Evolutionary conservation across 164 flowering plant genomes (phyloP).

Genomic region (Litsea cubeba): DNA sequence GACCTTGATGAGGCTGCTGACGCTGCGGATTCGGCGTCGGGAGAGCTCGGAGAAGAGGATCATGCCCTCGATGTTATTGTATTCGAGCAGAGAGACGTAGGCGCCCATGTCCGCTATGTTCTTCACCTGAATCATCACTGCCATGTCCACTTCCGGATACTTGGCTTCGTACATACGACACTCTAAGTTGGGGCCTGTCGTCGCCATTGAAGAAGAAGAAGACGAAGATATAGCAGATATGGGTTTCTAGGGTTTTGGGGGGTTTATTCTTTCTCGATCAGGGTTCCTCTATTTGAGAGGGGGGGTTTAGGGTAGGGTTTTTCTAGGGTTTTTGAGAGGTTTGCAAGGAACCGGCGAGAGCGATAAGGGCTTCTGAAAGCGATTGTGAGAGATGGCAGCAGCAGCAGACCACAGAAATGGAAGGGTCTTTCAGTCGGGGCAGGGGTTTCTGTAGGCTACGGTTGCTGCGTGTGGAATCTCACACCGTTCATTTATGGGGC

Average conservation of each 20-base stretch:
- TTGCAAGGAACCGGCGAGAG: no score
- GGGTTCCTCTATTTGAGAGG: no score
- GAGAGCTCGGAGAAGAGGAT: constrained; percentile 92
- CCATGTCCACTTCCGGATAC: constrained; percentile 90
- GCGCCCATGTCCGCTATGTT: constrained; percentile 94
- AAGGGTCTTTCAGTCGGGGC: no score
- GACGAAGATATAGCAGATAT: neutral
- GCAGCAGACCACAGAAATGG: no score
- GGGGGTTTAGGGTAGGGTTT: no score
- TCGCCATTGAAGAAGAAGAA: constrained; percentile 32
- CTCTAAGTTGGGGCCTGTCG: constrained; percentile 62
- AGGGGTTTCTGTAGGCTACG: no score
- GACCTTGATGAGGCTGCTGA: constrained; percentile 79
- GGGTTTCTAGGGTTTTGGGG: neutral
- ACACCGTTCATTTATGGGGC: no score
- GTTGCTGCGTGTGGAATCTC: no score
- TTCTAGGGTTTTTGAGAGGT: no score
- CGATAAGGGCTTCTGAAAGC: no score
- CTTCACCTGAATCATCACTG: constrained; percentile 96
- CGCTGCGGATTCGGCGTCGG: constrained; percentile 86
- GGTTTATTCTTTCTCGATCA: neutral
- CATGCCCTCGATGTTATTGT: constrained; percentile 97
- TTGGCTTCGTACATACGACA: constrained; percentile 91
- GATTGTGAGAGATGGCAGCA: no score
- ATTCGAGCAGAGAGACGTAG: constrained; percentile 84